Percentiles rank a stretch among this genome's conserved stretches.
phyloP scores from a whole-genome alignment of 2,329 filamentous ascomycete species.

The Verticillium tricorpus region DNA sequence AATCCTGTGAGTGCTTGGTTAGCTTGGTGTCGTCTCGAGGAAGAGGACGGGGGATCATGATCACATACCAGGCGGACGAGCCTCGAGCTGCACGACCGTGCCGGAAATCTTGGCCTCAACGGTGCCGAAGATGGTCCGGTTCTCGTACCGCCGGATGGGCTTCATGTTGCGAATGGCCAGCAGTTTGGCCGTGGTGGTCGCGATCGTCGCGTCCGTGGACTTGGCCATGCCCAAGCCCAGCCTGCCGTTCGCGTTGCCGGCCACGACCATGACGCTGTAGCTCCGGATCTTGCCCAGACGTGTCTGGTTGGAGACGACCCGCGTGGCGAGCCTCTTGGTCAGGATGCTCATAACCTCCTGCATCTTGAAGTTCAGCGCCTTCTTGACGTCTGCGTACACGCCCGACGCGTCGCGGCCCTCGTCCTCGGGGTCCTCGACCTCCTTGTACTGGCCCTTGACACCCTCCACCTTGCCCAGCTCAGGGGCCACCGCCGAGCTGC shows the following conservation, averaged over 20 bases:
- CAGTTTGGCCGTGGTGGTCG: constrained; percentile 67
- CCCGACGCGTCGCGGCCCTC: constrained; percentile 46
- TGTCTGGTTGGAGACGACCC: constrained; percentile 85
- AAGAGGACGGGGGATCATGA: constrained; percentile 1
- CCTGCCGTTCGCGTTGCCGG: constrained; percentile 81
- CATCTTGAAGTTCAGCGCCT: constrained; percentile 49
- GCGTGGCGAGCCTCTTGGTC: constrained; percentile 68
- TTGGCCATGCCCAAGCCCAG: constrained; percentile 90
- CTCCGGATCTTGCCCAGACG: constrained; percentile 89
- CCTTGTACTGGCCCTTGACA: constrained; percentile 46
- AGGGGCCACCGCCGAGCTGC: constrained; percentile 41
- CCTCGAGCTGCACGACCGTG: constrained; percentile 75
- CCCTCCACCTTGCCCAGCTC: constrained; percentile 50
- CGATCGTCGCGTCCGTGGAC: constrained; percentile 67
- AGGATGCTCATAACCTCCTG: constrained; percentile 50
- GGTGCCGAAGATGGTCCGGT: constrained; percentile 85
- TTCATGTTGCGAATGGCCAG: constrained; percentile 87
- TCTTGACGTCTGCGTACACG: constrained; percentile 47
- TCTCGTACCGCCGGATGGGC: constrained; percentile 87
- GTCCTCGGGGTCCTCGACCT: constrained; percentile 44
- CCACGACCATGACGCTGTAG: constrained; percentile 71
- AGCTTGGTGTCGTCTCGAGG: not conserved
- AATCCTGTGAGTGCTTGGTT: constrained; percentile 59
- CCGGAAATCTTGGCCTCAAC: constrained; percentile 81
- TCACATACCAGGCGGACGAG: constrained; percentile 78